Evolutionary conservation across 2,329 filamentous ascomycete genomes (phyloP).

Genomic region (Penicillium sp.): DNA sequence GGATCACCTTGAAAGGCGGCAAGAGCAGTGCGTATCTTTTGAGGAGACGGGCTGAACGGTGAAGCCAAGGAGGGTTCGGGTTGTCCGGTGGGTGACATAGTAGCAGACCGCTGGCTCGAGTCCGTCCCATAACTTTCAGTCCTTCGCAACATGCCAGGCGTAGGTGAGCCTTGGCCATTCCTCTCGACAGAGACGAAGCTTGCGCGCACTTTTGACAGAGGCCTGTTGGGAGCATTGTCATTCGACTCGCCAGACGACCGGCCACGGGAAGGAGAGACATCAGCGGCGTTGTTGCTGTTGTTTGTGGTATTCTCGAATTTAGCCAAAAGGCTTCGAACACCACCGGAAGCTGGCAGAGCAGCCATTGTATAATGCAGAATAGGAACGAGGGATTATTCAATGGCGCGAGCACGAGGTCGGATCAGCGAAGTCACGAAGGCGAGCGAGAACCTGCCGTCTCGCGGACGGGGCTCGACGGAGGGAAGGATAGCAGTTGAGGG

Average conservation of each 20-base stretch:
- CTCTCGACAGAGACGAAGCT: slow-evolving; percentile 70
- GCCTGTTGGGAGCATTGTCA: slow-evolving; percentile 46
- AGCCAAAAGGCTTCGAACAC: slow-evolving; percentile 70
- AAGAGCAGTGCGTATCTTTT: slow-evolving; percentile 20
- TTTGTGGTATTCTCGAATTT: slow-evolving; percentile 74
- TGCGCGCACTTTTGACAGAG: slow-evolving; percentile 70
- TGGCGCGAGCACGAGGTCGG: not conserved
- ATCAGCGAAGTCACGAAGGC: not conserved
- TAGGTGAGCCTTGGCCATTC: slow-evolving; percentile 38
- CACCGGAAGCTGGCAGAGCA: slow-evolving; percentile 41
- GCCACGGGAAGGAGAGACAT: slow-evolving; percentile 61
- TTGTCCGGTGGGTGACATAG: slow-evolving; percentile 11
- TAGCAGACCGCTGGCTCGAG: slow-evolving; percentile 21
- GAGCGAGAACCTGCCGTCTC: slow-evolving; percentile 7
- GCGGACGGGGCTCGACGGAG: slow-evolving; percentile 10
- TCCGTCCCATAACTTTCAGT: slow-evolving; percentile 31
- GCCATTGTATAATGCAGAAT: slow-evolving; percentile 9
- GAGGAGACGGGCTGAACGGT: slow-evolving; percentile 25
- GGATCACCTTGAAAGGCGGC: slow-evolving; percentile 18
- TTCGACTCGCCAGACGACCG: slow-evolving; percentile 58
- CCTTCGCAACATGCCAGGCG: slow-evolving; percentile 41
- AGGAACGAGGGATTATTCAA: not conserved
- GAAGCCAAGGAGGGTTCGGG: slow-evolving; percentile 18
- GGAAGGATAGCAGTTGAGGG: not conserved
- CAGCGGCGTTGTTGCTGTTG: slow-evolving; percentile 39